Base-by-base conservation (phyloP, 2,329 filamentous ascomycete species). In the Fusarium chuoi region DNA sequence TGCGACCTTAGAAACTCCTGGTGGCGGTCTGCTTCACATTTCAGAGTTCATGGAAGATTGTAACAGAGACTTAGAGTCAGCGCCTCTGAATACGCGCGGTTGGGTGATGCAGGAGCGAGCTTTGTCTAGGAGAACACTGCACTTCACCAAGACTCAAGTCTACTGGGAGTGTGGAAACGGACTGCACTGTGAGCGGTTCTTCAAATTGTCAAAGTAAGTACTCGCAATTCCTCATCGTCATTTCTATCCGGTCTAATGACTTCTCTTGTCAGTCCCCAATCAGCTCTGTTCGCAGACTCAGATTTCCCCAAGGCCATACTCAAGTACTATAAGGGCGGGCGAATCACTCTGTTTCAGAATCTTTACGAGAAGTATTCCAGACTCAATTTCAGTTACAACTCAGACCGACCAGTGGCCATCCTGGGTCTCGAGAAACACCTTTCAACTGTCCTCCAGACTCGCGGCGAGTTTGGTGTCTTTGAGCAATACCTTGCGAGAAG, bases 21-120 rank as follows among this genome's bases (percentile, higher is more conserved):
- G 3, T 13, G 13, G n/a, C 7, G n/a, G 30, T 5, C 10, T 36
- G 3, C 17, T 58, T 18, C n/a, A 36, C 2, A 26, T 58, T 26
- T 46, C 55, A 4, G 55, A 58, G 18, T 58, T 58, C 24, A 35
- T 26, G n/a, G 65, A 65, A 14, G 48, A 67, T 2, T 70, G 64
- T 46, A 14, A 18, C 45, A 35, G 3, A 9, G 39, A 46, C 2
- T 11, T 56, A 10, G 52, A 56, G 17, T 33, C 28, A 3, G 52
- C 52, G 0, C 36, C 26, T 22, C 9, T 85, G 6, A 83, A 79
- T 58, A 70, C 63, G 10, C 75, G 66, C 3, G 66, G 66, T 1
- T 68, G 63, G 66, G 45, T 54, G 11, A n/a, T 69, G 5, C 63
- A 68, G 9, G 66, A 69, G 24, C 48, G 66, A 14, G 63, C 64